Conservation (phyloP, 768 basidiomycete species). For the Hericium rajendrae region DNA sequence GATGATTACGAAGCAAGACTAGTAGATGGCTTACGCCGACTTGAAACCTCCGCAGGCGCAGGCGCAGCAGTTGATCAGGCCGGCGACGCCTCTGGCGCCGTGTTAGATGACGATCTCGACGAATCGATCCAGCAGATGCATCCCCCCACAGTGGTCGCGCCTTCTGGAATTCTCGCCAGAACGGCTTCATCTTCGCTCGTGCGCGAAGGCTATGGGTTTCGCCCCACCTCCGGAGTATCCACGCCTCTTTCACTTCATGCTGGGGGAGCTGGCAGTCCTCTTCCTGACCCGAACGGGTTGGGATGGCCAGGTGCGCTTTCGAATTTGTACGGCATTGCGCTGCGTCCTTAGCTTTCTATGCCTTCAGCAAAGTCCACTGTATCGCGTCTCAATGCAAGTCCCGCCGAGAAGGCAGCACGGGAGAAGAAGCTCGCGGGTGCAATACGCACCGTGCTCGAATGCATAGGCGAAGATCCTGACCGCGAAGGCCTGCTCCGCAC, state of each 20-base stretch:
- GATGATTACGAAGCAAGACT: neutral
- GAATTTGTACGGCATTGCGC: slow-evolving; percentile 5
- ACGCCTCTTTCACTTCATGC: slow-evolving; percentile 41
- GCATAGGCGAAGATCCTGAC: slow-evolving; percentile 96
- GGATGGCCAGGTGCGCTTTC: slow-evolving; percentile 78
- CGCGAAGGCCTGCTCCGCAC: slow-evolving; percentile 88
- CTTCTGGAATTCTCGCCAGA: neutral
- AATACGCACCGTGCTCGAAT: slow-evolving; percentile 87
- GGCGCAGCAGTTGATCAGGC: neutral
- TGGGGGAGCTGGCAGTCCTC: slow-evolving; percentile 23
- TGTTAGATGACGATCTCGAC: neutral
- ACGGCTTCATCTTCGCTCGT: slow-evolving; percentile 14
- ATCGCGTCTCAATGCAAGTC: slow-evolving; percentile 71
- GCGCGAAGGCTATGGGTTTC: slow-evolving; percentile 78
- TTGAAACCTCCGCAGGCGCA: neutral
- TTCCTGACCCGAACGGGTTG: slow-evolving; percentile 58
- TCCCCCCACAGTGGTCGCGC: neutral
- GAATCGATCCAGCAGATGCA: neutral
- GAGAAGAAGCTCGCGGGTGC: slow-evolving; percentile 75
- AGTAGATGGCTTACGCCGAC: neutral
- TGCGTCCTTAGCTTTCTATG: neutral
- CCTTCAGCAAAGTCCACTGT: slow-evolving; percentile 80
- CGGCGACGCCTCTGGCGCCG: neutral
- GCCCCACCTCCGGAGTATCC: slow-evolving; percentile 53
- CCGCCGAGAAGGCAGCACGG: slow-evolving; percentile 58